These are phyloP conservation scores for Backusella parvicylindrica DNA, from an alignment of 192 early-diverging fungal genomes.

Conservation along the genomic window DNA sequence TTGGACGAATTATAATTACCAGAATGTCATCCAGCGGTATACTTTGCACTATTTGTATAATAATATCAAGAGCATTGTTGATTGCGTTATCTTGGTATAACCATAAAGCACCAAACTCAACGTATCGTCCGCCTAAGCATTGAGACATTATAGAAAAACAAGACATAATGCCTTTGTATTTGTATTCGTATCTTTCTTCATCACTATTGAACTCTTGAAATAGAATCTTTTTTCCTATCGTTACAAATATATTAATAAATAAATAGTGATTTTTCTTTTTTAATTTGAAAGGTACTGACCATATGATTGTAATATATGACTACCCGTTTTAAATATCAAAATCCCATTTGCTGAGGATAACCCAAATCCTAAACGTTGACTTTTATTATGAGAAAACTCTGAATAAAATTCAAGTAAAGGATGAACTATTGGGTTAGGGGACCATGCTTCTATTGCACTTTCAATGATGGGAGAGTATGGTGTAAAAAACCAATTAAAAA, in stretches of 20 bases:
- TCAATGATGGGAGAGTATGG: constrained; percentile 60
- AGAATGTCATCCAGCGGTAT: constrained; percentile 75
- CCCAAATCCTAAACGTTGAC: constrained; percentile 78
- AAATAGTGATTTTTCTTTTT: neutral
- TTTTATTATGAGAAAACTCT: constrained; percentile 80
- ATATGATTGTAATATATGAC: constrained; percentile 57
- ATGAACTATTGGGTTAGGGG: constrained; percentile 57
- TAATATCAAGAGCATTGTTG: constrained; percentile 54
- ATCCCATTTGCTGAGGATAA: constrained; percentile 85
- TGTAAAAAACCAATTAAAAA: constrained; percentile 87
- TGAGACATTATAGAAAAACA: constrained; percentile 71
- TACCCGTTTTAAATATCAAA: constrained; percentile 84
- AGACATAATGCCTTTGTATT: constrained; percentile 72
- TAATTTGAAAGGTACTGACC: constrained; percentile 8
- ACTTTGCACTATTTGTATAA: constrained; percentile 65
- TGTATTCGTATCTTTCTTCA: neutral
- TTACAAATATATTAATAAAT: neutral
- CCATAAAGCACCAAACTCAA: constrained; percentile 86
- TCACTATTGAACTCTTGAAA: neutral
- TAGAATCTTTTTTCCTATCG: neutral
- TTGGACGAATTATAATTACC: constrained; percentile 27
- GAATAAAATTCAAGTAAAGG: constrained; percentile 72
- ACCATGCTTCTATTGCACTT: constrained; percentile 63
- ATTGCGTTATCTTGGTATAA: constrained; percentile 81
- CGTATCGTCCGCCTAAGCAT: constrained; percentile 77